Evolutionary conservation across 108 stramenopile species (phyloP).

Genomic region (Nannochloropsis gaditana): DNA sequence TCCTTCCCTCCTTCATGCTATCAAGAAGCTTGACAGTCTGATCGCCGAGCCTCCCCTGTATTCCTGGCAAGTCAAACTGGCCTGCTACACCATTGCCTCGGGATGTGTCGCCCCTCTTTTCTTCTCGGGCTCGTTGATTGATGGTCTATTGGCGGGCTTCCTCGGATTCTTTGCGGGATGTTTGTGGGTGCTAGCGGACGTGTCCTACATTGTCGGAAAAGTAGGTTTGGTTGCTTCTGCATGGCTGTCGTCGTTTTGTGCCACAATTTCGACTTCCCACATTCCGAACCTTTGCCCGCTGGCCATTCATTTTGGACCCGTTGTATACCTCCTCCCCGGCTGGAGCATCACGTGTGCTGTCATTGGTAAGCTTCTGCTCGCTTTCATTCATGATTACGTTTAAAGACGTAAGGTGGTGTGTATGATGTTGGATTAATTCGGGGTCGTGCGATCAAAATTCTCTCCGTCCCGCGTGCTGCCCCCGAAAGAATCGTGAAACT

Average conservation of each 20-base stretch:
- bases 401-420: too few species aligned
- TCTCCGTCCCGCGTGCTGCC: too few species aligned
- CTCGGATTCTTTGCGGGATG: neutral
- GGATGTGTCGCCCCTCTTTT: conserved; percentile 11
- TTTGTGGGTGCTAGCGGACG: neutral
- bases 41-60: neutral
- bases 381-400: neutral
- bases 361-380: neutral
- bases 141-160: neutral
- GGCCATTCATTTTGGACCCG: neutral
- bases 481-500: too few species aligned
- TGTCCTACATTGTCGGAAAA: neutral
- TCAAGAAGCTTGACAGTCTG: neutral
- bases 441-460: too few species aligned
- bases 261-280: neutral
- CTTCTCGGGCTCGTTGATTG: neutral
- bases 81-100: conserved; percentile 4
- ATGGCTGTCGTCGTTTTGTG: neutral
- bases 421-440: too few species aligned
- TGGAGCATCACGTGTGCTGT: conserved; percentile 6
- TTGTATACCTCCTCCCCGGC: neutral
- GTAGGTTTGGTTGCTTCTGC: neutral
- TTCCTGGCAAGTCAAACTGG: neutral
- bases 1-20: neutral
- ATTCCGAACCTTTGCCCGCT: neutral